A percentile compares a stretch with the other conserved stretches of the same genome.
Conservation (phyloP, 73 alveolate genomes). For the Symbiodinium pilosum region DNA sequence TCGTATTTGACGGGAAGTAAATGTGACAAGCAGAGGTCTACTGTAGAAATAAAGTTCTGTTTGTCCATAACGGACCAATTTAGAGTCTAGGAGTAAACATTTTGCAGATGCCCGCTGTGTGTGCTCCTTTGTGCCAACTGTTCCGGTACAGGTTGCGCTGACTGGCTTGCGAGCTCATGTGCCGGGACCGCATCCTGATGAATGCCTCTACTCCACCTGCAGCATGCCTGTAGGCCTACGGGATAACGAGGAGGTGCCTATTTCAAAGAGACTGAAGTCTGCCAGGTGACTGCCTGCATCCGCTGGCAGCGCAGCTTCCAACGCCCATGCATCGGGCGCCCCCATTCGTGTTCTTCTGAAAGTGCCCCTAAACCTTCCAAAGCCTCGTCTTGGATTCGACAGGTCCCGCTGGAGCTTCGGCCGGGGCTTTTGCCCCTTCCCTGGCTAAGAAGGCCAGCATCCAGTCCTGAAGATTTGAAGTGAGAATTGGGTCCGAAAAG, state of each 20-base stretch:
- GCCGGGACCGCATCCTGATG: constrained; percentile 86
- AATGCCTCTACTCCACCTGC: constrained; percentile 61
- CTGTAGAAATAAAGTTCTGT: background rate
- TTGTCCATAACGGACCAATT: background rate
- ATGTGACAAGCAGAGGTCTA: no score
- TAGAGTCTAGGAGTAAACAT: no score
- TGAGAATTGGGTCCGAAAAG: background rate
- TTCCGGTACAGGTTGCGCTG: constrained; percentile 59
- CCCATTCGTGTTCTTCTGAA: background rate
- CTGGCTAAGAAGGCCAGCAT: constrained; percentile 27
- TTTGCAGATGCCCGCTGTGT: no score
- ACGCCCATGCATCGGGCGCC: constrained; percentile 78
- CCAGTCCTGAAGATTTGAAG: background rate
- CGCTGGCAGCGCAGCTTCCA: constrained; percentile 52
- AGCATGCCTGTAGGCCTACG: constrained; percentile 40
- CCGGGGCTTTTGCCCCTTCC: constrained; percentile 27
- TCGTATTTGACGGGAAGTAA: no score
- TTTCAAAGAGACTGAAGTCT: background rate
- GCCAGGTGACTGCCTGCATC: constrained; percentile 64
- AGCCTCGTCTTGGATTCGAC: no score
- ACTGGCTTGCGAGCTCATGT: constrained; percentile 41
- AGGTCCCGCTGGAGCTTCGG: constrained; percentile 65
- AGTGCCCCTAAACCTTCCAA: background rate
- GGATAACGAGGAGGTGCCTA: background rate
- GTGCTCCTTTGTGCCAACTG: no score